Conservation (phyloP, 768 basidiomycete genomes). For the Mycena kentingensis region DNA sequence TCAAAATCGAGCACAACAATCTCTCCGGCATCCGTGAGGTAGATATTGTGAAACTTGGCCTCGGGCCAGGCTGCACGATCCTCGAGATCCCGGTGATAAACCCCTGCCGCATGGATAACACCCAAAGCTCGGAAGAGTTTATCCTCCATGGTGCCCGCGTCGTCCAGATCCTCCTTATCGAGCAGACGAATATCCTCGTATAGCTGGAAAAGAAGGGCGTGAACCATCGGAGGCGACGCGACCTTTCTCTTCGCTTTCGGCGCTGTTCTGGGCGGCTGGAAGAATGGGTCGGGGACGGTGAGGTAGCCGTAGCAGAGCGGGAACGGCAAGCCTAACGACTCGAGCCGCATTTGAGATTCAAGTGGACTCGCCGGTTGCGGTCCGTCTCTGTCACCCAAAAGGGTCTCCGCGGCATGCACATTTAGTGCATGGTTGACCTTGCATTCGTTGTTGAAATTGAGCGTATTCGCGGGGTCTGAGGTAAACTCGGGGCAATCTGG, state of each 20-base stretch:
- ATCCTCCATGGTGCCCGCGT: background rate
- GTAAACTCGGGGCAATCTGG: background rate
- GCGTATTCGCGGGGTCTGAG: slow-evolving; percentile 1
- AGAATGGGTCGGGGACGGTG: slow-evolving; percentile 6
- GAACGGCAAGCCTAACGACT: background rate
- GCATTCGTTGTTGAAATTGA: slow-evolving; percentile 5
- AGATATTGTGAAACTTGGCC: slow-evolving; percentile 6
- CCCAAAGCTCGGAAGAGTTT: background rate
- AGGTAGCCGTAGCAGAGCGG: slow-evolving; percentile 13
- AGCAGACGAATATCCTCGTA: background rate
- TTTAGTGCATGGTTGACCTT: slow-evolving; percentile 6
- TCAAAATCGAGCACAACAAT: slow-evolving; percentile 15
- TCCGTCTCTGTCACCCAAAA: background rate
- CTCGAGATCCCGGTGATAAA: slow-evolving; percentile 7
- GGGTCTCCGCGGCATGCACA: background rate
- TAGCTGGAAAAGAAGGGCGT: slow-evolving; percentile 5
- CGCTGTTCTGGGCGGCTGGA: slow-evolving; percentile 1
- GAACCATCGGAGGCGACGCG: background rate
- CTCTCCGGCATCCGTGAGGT: background rate
- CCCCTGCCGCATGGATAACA: background rate
- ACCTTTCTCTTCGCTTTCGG: background rate
- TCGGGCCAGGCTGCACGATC: slow-evolving; percentile 6
- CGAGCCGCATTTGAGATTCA: slow-evolving; percentile 3
- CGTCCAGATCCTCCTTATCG: slow-evolving; percentile 1
- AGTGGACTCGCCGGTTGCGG: background rate